Base-by-base conservation (phyloP, 495 filamentous ascomycete species). In the Usnea hakonensis region DNA sequence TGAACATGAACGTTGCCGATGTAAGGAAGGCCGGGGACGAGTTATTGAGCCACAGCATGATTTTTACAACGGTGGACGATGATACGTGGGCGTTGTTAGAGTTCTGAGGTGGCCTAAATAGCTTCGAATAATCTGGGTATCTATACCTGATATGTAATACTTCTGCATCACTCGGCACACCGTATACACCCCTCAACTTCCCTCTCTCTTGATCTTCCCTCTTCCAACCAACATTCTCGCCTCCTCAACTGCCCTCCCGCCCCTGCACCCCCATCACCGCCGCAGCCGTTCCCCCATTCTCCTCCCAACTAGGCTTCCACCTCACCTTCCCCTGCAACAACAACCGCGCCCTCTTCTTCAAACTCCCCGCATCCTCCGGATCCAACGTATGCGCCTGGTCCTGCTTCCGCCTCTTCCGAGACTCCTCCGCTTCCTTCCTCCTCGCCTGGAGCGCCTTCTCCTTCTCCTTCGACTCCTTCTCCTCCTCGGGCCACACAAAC, bases 31-130 rank as follows among this genome's bases (percentile, higher is more conserved):
- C 87, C 38, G 85, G 86, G 11, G 87, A 94, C 61, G 91, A 97
- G 74, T 70, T 97, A 70, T 66, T 92, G 44, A 76, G 71, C 9
- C 70, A 83, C 28, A 90, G 91, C 53, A 66, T 90, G 69, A 89
- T 95, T 56, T 98, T 90, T 74, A 90, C 91, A 56, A 98, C 95
- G 14, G 77, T 92, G 32, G 91, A 97, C 76, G 94, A 98, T 66
- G 72, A 80, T 60, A 91, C 88, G 0, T 91, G 86, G 82, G 87
- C 87, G 33, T 74, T 90, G 62, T 75, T 91, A 38, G 86, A 90
- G 30, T 83, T 78, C 58, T 87, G 26, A 28, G 0, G 17, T 2
- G 14, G 37, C 43, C n/a, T 48, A 10, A 14, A 26, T 48, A 13
- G 43, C 43, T 28, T 26, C 46, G 10, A 26, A 23, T 50, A 50